Conservation (phyloP, 2,329 filamentous ascomycete species). For the Clonostachys byssicola region DNA sequence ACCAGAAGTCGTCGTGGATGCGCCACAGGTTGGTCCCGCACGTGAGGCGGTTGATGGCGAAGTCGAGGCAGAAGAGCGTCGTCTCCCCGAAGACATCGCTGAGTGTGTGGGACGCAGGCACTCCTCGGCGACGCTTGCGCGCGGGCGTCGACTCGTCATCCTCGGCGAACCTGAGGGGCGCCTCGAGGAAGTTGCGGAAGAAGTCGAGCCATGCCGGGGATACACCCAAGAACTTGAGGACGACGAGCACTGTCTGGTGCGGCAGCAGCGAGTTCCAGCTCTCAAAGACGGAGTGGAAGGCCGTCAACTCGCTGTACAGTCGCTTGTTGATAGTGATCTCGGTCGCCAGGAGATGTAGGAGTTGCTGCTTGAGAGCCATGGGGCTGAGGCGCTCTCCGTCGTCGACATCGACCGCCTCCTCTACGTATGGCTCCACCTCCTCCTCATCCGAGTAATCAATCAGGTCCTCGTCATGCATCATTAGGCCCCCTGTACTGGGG, state of each 20-base stretch:
- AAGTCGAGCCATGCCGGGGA: slow-evolving; percentile 51
- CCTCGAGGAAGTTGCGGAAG: slow-evolving; percentile 54
- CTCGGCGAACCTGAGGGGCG: slow-evolving; percentile 52
- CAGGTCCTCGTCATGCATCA: background rate
- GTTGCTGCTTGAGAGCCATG: slow-evolving; percentile 37
- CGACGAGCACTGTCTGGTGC: slow-evolving; percentile 52
- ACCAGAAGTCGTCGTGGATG: slow-evolving; percentile 64
- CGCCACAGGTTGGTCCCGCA: slow-evolving; percentile 52
- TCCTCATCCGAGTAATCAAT: background rate
- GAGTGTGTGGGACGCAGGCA: slow-evolving; percentile 55
- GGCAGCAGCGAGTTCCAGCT: slow-evolving; percentile 37
- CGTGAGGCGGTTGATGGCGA: slow-evolving; percentile 55
- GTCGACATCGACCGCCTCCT: slow-evolving; percentile 3
- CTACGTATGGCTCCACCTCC: slow-evolving; percentile 3
- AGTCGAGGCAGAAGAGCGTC: slow-evolving; percentile 61
- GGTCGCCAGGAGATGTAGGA: slow-evolving; percentile 42
- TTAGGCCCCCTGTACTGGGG: background rate
- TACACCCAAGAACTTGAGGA: slow-evolving; percentile 56
- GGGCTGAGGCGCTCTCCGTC: slow-evolving; percentile 19
- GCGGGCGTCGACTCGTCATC: slow-evolving; percentile 40
- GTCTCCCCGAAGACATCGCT: slow-evolving; percentile 57
- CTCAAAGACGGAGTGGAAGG: slow-evolving; percentile 40
- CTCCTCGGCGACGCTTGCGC: slow-evolving; percentile 47
- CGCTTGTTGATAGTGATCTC: slow-evolving; percentile 40
- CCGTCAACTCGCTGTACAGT: slow-evolving; percentile 37